phyloP scores from a whole-genome alignment of 2,329 filamentous ascomycete genomes.

The Tolypocladium cylindrosporum region DNA sequence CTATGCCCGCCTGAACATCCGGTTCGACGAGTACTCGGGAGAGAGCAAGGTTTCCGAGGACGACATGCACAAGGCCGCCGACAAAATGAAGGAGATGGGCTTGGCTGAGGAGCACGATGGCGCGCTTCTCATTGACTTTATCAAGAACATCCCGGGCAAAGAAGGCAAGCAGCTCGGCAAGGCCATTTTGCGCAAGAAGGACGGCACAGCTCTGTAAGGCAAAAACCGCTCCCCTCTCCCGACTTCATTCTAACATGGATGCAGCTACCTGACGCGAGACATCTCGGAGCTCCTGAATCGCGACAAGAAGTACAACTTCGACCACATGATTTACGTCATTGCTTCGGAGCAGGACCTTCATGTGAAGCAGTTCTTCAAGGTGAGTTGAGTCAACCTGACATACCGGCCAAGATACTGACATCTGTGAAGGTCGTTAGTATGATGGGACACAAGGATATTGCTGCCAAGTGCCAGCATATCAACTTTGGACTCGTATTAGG shows the following conservation, averaged over 20 bases:
- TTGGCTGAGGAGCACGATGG: slow-evolving; percentile 63
- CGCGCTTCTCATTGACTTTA: slow-evolving; percentile 63
- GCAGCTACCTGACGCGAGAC: slow-evolving; percentile 57
- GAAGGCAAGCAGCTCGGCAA: slow-evolving; percentile 60
- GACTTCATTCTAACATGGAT: neutral
- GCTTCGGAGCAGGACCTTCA: slow-evolving; percentile 64
- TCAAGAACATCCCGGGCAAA: slow-evolving; percentile 56
- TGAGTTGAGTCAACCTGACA: neutral
- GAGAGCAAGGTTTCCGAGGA: slow-evolving; percentile 63
- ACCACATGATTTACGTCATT: slow-evolving; percentile 74
- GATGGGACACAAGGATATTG: slow-evolving; percentile 58
- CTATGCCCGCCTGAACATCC: slow-evolving; percentile 61
- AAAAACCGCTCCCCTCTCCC: too few species aligned
- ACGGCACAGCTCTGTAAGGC: slow-evolving; percentile 58
- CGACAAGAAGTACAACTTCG: slow-evolving; percentile 53
- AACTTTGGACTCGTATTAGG: slow-evolving; percentile 65
- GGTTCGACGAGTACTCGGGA: slow-evolving; percentile 61
- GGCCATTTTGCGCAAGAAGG: slow-evolving; percentile 59
- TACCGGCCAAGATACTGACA: neutral
- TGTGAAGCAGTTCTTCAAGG: slow-evolving; percentile 61
- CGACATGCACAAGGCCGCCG: slow-evolving; percentile 54
- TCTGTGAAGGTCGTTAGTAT: slow-evolving; percentile 56
- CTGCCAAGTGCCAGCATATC: slow-evolving; percentile 60
- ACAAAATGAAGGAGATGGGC: slow-evolving; percentile 51
- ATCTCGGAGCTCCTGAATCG: slow-evolving; percentile 64